phyloP scores from a whole-genome alignment of 2,329 filamentous ascomycete genomes.

The Cordyceps javanica region DNA sequence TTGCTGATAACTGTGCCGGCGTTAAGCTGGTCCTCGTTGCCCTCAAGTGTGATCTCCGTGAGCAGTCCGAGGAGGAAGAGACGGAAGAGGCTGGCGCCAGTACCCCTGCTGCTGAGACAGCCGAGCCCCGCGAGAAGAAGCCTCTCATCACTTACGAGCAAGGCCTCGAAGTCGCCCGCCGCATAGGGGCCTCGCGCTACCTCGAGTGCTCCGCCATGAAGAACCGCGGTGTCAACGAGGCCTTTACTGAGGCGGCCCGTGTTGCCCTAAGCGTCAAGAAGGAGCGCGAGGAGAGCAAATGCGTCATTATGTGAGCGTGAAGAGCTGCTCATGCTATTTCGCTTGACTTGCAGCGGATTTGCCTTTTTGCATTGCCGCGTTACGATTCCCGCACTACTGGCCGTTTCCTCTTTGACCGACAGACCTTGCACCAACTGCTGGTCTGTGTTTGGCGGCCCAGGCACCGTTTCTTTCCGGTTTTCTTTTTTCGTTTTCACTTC shows the following conservation, averaged over 20 bases:
- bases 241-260: constrained; percentile 94
- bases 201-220: constrained; percentile 98
- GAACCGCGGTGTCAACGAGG: constrained; percentile 96
- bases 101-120: constrained; percentile 25
- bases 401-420: background rate
- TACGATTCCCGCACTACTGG: constrained; percentile 1
- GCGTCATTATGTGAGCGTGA: constrained; percentile 50
- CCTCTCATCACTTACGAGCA: constrained; percentile 85
- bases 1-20: constrained; percentile 92
- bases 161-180: constrained; percentile 82
- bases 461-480: background rate
- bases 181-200: constrained; percentile 89
- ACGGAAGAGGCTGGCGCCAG: constrained; percentile 49
- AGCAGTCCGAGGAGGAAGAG: constrained; percentile 67
- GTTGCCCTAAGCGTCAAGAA: constrained; percentile 75
- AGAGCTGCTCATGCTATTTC: background rate
- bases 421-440: background rate
- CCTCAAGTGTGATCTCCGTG: constrained; percentile 92
- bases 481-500: background rate
- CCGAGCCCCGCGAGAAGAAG: constrained; percentile 50
- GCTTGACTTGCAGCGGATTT: background rate
- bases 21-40: constrained; percentile 94
- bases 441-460: background rate
- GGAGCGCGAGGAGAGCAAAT: constrained; percentile 56
- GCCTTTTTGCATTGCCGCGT: background rate